Base-by-base conservation (phyloP, 2,329 filamentous ascomycete genomes). In the Aureobasidium mangrovei region DNA sequence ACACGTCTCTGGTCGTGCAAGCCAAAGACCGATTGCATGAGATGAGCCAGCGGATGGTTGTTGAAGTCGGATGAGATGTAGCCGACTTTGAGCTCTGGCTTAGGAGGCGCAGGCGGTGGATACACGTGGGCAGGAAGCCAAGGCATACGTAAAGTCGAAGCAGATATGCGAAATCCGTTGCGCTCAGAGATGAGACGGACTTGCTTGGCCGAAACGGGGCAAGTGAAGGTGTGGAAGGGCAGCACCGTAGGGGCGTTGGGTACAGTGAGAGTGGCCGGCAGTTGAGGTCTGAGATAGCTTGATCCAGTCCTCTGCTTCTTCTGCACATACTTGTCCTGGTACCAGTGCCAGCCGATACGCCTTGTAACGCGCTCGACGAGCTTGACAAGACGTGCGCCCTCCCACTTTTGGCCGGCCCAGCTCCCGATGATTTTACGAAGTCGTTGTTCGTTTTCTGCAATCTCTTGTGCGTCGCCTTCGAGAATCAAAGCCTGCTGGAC, bases 61-160 rank as follows among this genome's bases (percentile, higher is more conserved):
- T 98, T 98, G 72, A 98, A 98, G 70, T 98, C 93, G 0, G 93
- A 97, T 3, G 93, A 97, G 36, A 98, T 84, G 68, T 98, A 98
- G 44, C 93, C 93, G 57, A 98, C 83, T 61, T 89, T 91, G n/a
- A 98, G 77, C 60, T 85, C 82, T 0, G 91, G 90, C 41, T 75
- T 78, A 1, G 93, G 93, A 1, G 93, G 91, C 2, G 81, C 70
- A 0, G 93, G 93, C 2, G 93, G 93, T n/a, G 82, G 81, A 63
- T 88, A 95, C 0, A 97, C 87, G 0, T 83, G 83, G 43, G 72
- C 67, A 5, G 91, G 85, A 45, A 98, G 79, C 93, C 93, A 98
- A 4, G 90, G 81, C 2, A 90, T 83, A 55, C 85, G 83, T 12
- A 98, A 72, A 0, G 93, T 95, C 3, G 90, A 93, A 60, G 86